Base-by-base conservation (phyloP, 352 stramenopile genomes). In the Globisporangium uncinulatum region DNA sequence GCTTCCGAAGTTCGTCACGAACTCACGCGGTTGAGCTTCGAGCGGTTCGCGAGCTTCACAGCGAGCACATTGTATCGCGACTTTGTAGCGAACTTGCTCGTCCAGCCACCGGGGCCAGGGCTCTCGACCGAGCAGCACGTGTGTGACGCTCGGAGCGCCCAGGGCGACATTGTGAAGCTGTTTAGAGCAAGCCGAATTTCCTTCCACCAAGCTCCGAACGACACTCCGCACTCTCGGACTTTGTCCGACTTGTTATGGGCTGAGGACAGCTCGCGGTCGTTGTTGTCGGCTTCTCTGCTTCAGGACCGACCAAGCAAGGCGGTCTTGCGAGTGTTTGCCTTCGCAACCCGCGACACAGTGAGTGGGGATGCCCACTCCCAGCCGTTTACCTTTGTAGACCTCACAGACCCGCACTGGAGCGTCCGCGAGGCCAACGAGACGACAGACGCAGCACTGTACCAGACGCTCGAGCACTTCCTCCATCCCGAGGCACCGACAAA, bases 141-240 rank as follows among this genome's bases (percentile, higher is more conserved):
- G n/a, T 48, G 17, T 11, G 13, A 56, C 3, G 31, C 34, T n/a
- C 17, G 44, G 20, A 44, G 21, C 14, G 24, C 14, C 4, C 41
- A 17, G 11, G 58, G 65, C 2, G 74, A 80, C 54, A 66, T 85
- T 6, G 62, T 69, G 13, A 57, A 67, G 14, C 41, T 87, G 37
- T 51, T 86, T 14, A 73, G 78, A 24, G 61, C 63, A n/a, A 79
- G 57, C 54, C 65, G 63, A 3, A 79, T 86, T 21, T 52, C 75
- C 5, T 88, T 86, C 55, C 79, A 88, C n/a, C 78, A 88, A 36
- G 63, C 75, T 2, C 69, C 75, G 14, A 77, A 76, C 7, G 55
- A 45, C 8, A 19, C 34, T 21, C 50, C 59, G 5, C 39, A 57
- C 7, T 2, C 14, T 6, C 39, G 52, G 11, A 51, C 59, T n/a